Base-by-base conservation (phyloP, 306 rosid species). In the Quillaja saponaria region DNA sequence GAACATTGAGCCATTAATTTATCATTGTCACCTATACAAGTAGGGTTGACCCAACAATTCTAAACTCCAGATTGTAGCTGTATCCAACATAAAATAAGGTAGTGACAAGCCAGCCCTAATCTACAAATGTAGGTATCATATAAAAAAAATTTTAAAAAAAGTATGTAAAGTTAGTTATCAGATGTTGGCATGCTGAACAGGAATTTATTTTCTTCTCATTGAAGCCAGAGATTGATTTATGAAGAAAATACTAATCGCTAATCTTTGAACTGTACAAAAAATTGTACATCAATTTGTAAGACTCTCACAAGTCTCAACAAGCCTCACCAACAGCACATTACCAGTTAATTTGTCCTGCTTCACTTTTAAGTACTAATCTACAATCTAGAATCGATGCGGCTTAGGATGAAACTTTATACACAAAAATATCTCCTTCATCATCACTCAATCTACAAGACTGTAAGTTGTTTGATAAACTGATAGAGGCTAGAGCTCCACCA, bases 181-280 rank as follows among this genome's bases (percentile, higher is more conserved):
- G 60, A 66, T 45, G 53, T 31, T 39, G 49, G 28, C 18, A 13
- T 34, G 7, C 37, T 28, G 13, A 49, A 49, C 28, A 56, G 55
- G 57, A 64, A 25, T 31, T 51, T 3, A 18, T 60, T 56, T 48
- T 56, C 35, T 62, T 34, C 51, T 42, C 60, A 41, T 33, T 48
- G 73, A 46, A 25, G 34, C 49, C 58, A 65, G 45, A 33, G 38
- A 38, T 52, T 61, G n/a, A n/a, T n/a, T 25, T 25, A 25, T 72
- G 44, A 21, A 58, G 55, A 63, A 68, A 60, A 65, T 49, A 77
- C 67, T 72, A 69, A 56, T 48, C 28, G 58, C 72, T 63, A 69
- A 46, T 25, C 15, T 34, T 81, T 74, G 71, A 4, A 71, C 85
- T 76, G 81, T 84, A 82, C 89, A 82, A 80, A 76, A 73, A 73